Percentiles rank a stretch among this genome's conserved stretches.
phyloP scores from a whole-genome alignment of 192 early-diverging fungal species.

The Rhizophagus prolifer region DNA sequence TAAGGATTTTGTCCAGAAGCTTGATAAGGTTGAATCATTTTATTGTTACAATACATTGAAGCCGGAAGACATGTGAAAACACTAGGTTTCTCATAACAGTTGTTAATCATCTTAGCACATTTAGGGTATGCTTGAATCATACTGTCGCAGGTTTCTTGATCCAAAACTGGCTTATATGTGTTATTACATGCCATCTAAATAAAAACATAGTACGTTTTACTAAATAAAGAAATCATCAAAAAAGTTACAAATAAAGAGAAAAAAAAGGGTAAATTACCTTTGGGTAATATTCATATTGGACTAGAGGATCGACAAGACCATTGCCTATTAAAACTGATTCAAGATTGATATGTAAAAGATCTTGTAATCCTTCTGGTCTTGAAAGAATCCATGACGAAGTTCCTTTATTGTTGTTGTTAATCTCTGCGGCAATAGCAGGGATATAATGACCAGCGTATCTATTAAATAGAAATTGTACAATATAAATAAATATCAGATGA shows the following conservation, averaged over 20 bases:
- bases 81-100: constrained; percentile 83
- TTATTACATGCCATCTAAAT: constrained; percentile 63
- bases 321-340: constrained; percentile 86
- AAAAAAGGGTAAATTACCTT: constrained; percentile 24
- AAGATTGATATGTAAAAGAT: constrained; percentile 60
- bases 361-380: constrained; percentile 17
- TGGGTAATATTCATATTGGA: constrained; percentile 88
- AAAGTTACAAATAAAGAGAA: background rate
- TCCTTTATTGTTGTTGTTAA: constrained; percentile 75
- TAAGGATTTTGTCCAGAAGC: constrained; percentile 87
- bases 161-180: constrained; percentile 75
- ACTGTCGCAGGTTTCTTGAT: constrained; percentile 66
- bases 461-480: background rate
- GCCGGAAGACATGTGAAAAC: constrained; percentile 82
- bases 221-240: background rate
- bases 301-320: constrained; percentile 83
- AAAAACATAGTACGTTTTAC: background rate
- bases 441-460: constrained; percentile 90
- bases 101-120: constrained; percentile 72
- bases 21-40: constrained; percentile 77
- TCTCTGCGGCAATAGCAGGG: constrained; percentile 82
- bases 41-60: constrained; percentile 80
- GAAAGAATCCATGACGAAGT: constrained; percentile 36
- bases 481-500: background rate
- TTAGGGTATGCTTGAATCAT: constrained; percentile 74